phyloP scores from a whole-genome alignment of 352 stramenopile species.

The Phytophthora quininea region DNA sequence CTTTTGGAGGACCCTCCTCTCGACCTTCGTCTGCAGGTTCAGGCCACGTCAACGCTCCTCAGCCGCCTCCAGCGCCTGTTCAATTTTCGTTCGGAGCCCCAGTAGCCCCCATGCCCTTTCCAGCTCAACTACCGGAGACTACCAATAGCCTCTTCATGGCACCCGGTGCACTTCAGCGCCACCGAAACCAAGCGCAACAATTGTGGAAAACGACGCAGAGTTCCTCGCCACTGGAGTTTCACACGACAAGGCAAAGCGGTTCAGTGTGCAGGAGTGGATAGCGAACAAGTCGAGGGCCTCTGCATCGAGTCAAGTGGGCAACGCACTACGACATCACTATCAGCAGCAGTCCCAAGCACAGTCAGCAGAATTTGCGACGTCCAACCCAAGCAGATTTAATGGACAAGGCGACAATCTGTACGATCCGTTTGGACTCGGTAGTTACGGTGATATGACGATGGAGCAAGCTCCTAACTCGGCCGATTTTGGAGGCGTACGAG shows the following conservation, averaged over 20 bases:
- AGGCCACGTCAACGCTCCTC: conserved; percentile 5
- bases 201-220: conserved; percentile 55
- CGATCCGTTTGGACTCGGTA: conserved; percentile 10
- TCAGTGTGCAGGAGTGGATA: conserved; percentile 83
- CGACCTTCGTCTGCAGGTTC: not conserved
- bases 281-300: conserved; percentile 57
- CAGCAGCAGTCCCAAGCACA: conserved; percentile 26
- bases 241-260: conserved; percentile 63
- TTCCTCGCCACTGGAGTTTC: conserved; percentile 64
- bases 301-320: conserved; percentile 32
- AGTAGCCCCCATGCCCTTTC: conserved; percentile 16
- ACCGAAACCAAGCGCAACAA: conserved; percentile 22
- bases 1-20: conserved; percentile 14
- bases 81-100: conserved; percentile 29
- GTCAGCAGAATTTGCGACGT: conserved; percentile 1
- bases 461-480: not conserved
- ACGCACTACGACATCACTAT: conserved; percentile 23
- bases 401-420: conserved; percentile 6
- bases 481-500: not conserved
- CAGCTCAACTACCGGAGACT: conserved; percentile 1
- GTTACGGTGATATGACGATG: conserved; percentile 5
- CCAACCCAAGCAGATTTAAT: conserved; percentile 7
- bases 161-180: conserved; percentile 4
- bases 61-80: conserved; percentile 6
- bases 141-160: conserved; percentile 14